Evolutionary conservation across 2,329 filamentous ascomycete genomes (phyloP), one percentile per base, ranked within the genome.

Genomic region (Pseudogymnoascus sp.): DNA sequence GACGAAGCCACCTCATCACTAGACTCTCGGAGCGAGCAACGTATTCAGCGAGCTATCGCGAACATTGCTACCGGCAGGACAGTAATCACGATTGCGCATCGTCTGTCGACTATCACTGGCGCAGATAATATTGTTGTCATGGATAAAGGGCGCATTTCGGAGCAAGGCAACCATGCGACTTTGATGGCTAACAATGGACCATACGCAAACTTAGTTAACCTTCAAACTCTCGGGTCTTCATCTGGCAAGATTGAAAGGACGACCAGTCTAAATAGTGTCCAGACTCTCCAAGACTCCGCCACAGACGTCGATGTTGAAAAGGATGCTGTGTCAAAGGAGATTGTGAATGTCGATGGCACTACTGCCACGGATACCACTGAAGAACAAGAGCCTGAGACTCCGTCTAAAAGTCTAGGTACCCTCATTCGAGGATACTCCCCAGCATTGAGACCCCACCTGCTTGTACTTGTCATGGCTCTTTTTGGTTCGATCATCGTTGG

Each of bases 81-180:
- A 0, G 86, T 96, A 75, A 83, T 97, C 63, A 91, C 97, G 43
- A 97, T 97, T 75, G 93, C 93, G 75, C 91, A 96, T 74, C 87
- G 91, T 59, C 77, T 96, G 15, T 93, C 89, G 35, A 96, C 91
- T 1, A 92, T 95, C 66, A 91, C 88, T 90, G 93, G 89, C 61
- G 90, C 90, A 2, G 89, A 95, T 71, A 88, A 91, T 68, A 95
- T 95, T 63, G 78, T 94, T 50, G 90, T 94, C 6, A 77, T 95
- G 9, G 84, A 89, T 63, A 83, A 86, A 62, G 90, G 90, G 14
- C 79, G 81, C 39, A 86, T 95, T 57, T 82, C 84, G 11, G 90
- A 95, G 74, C 81, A 82, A 57, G 90, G 90, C 14, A 91, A 85
- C 0, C 90, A 96, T 70, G 81, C 87, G 25, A 84, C 91, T 68